These are phyloP conservation scores for Citrus australasica DNA, from an alignment of 345 rosid species.

Conservation along the genomic window DNA sequence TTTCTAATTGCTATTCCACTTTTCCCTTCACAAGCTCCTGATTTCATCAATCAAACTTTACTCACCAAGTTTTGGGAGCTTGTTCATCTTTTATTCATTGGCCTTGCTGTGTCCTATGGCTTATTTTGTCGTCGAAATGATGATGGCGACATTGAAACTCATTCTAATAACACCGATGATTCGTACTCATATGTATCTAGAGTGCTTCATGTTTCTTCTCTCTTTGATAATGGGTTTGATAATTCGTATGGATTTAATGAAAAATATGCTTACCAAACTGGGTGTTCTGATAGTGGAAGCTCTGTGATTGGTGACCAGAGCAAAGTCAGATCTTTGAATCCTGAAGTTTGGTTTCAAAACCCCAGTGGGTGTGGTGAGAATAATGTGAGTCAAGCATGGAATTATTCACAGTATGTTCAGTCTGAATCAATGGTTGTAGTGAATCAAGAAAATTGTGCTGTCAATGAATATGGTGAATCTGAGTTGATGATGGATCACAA, in stretches of 20 bases:
- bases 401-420: constrained; percentile 45
- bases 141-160: constrained; percentile 28
- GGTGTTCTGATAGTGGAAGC: constrained; percentile 13
- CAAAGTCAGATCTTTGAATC: constrained; percentile 21
- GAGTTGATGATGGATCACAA: constrained; percentile 20
- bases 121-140: constrained; percentile 64
- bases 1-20: constrained; percentile 65
- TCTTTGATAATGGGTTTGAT: constrained; percentile 61
- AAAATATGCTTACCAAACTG: constrained; percentile 16
- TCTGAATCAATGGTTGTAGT: constrained; percentile 53
- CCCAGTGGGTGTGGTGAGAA: constrained; percentile 25
- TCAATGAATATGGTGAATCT: constrained; percentile 29
- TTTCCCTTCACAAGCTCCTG: constrained; percentile 83
- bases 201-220: constrained; percentile 43
- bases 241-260: constrained; percentile 36
- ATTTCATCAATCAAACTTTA: constrained; percentile 45
- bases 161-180: constrained; percentile 26
- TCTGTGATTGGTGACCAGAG: constrained; percentile 20
- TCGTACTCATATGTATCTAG: constrained; percentile 45
- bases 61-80: constrained; percentile 76
- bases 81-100: constrained; percentile 59
- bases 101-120: constrained; percentile 86
- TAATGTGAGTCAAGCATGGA: constrained; percentile 50
- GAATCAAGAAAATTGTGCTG: constrained; percentile 44
- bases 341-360: constrained; percentile 24